Evolutionary conservation across 2,329 filamentous ascomycete genomes (phyloP).

Genomic region (Diplodia seriata): DNA sequence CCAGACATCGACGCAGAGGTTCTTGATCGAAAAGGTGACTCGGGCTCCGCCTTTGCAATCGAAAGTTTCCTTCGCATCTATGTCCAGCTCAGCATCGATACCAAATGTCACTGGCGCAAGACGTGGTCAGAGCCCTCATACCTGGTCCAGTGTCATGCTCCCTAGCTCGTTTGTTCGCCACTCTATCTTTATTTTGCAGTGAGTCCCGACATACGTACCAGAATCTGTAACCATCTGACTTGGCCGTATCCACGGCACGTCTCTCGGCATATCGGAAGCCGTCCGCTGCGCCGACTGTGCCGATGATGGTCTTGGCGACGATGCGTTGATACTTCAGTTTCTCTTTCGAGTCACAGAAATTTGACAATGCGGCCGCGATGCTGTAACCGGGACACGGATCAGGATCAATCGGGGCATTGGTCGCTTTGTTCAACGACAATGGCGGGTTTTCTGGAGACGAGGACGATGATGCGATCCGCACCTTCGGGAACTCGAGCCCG

Average conservation of each 20-base stretch:
- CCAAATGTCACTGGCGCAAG: too few relatives aligned
- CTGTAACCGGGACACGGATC: slow-evolving; percentile 18
- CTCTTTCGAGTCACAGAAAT: slow-evolving; percentile 32
- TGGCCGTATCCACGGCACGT: slow-evolving; percentile 41
- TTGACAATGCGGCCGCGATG: slow-evolving; percentile 32
- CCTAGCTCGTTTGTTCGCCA: slow-evolving; percentile 37
- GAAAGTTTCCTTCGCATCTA: not conserved
- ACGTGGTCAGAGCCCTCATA: not conserved
- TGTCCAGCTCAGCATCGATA: not conserved
- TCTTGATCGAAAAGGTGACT: slow-evolving; percentile 13
- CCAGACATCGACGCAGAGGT: slow-evolving; percentile 18
- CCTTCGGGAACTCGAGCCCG: slow-evolving; percentile 4
- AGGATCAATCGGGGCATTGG: not conserved
- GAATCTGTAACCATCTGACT: slow-evolving; percentile 42
- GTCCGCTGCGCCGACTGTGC: slow-evolving; percentile 43
- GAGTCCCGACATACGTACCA: slow-evolving; percentile 47
- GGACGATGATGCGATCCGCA: not conserved
- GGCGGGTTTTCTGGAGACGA: not conserved
- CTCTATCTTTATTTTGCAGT: slow-evolving; percentile 42
- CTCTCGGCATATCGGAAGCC: slow-evolving; percentile 46
- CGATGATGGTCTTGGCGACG: slow-evolving; percentile 38
- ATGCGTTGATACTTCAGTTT: slow-evolving; percentile 31
- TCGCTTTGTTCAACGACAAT: not conserved
- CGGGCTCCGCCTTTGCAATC: slow-evolving; percentile 12
- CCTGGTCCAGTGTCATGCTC: not conserved